Base-by-base conservation (phyloP, 164 flowering plant species). In the Malania oleifera region DNA sequence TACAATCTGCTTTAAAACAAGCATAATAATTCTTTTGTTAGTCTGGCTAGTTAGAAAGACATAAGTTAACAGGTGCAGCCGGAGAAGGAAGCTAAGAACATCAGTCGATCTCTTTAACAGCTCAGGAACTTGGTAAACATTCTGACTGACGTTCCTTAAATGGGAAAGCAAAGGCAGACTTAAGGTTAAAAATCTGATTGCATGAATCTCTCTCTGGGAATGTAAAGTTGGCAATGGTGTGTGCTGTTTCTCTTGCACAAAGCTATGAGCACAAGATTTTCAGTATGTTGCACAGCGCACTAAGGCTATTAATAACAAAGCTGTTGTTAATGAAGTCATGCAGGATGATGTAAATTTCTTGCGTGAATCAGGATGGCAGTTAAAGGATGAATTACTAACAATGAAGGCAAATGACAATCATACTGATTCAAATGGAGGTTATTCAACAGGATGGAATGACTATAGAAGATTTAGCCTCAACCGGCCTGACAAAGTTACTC, bases 21-120 rank as follows among this genome's bases (percentile, higher is more conserved):
- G 99, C 61, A 82, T 84, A 77, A 88, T 95, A 59, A 95, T 91
- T 77, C 90, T n/a, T 39, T 95, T 43, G 99, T 95, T 71, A 97
- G 91, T 79, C 86, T 95, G 59, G 99, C 99, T 72, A 97, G 99
- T 52, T 95, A 27, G 99, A 95, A 71, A 75, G 99, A 64, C 99
- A 95, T 39, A 95, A 95, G 67, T 66, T 80, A 52, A 95, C 99
- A 26, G 95, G 93, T 62, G 97, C 97, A 51, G 96, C 96, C 43
- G 99, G 99, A 62, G 97, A 91, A 89, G 72, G 99, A 91, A 75
- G 97, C 99, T 19, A 97, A 97, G 53, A 95, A 90, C 59, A 95
- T 95, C 17, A 95, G 91, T 55, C 77, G 96, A 31, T 95, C 99
- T 3, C 85, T 95, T 38, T 95, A 97, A 58, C 97, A 91, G 74